phyloP scores from a whole-genome alignment of 148 eudicot species.

The Cornus kousa region DNA sequence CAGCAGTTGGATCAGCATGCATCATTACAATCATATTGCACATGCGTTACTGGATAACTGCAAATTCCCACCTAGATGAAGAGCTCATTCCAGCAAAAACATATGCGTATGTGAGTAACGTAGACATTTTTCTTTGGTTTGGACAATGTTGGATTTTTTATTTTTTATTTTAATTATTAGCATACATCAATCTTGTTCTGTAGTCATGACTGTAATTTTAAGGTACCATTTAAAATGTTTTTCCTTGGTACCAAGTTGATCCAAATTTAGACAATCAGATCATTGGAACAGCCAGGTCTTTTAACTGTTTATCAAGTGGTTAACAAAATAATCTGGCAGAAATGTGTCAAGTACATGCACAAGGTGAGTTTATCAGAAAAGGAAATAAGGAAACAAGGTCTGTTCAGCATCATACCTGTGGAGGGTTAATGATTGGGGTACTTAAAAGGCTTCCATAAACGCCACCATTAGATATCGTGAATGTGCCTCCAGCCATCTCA shows the following conservation, averaged over 20 bases:
- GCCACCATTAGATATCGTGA: slow-evolving; percentile 59
- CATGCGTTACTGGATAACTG: not conserved
- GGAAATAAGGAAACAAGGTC: not conserved
- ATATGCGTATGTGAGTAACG: too few species aligned
- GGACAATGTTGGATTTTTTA: not conserved
- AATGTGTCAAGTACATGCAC: not conserved
- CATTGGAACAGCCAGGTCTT: not conserved
- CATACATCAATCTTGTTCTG: not conserved
- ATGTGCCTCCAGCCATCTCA: slow-evolving; percentile 62
- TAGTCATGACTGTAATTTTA: not conserved
- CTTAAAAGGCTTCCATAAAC: slow-evolving; percentile 63
- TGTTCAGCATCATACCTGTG: slow-evolving; percentile 36
- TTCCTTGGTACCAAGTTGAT: not conserved
- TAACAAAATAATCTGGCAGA: not conserved
- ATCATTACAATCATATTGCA: not conserved
- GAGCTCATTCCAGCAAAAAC: too few species aligned
- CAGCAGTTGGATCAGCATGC: not conserved
- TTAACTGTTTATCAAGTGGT: not conserved
- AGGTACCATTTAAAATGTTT: not conserved
- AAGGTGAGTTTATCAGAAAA: not conserved
- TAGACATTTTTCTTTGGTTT: too few species aligned
- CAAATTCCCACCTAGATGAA: too few species aligned
- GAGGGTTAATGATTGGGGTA: slow-evolving; percentile 61
- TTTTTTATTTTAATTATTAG: not conserved
- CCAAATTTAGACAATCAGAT: not conserved